Base-by-base conservation (phyloP, 1,139 yeast genomes). In the Magnusiomyces sp. region DNA sequence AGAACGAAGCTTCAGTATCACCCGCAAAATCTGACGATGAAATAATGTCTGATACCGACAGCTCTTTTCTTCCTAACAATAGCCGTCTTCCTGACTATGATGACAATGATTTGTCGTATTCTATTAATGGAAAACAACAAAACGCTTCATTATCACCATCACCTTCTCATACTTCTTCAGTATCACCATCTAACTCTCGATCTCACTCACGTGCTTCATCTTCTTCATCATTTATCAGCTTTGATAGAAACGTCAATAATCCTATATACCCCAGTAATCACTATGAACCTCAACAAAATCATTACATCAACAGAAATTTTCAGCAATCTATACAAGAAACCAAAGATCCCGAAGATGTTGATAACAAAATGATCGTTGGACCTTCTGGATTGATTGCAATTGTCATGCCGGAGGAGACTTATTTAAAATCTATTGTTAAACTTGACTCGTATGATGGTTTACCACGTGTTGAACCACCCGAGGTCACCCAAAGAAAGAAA, bases 401-500 rank as follows among this genome's bases (percentile, higher is more conserved):
- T 14, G 29, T 33, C 33, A 34, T 43, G 14, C 29, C 29, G 4
- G 29, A 23, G 29, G 29, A 23, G 7, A 23, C 29, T 23, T 23
- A 78, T 48, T 69, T 81, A 1, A 50, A 56, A 29, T 43, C 55
- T 37, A 67, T 79, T 58, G 67, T 71, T 44, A 64, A 77, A 29
- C 86, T 82, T 46, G 79, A 73, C 51, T 69, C 72, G 14, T 85
- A 90, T 72, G 72, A 71, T 37, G 95, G 95, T 0, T 86, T 83
- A 1, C 61, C 59, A 11, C 72, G 85, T 54, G 73, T 23, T 4
- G 29, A 23, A 23, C 29, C 72, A 14, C 78, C 81, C 0, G 75
- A 72, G 1, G 60, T 64, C 2, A 66, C 81, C 11, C 72, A 74
- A 1, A 81, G 81, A 33, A 48, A 79, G 76, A 51, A 73, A 67